These are phyloP conservation scores for Hyphodiscus sp. DNA, from an alignment of 2,329 filamentous ascomycete species.

Conservation along the genomic window DNA sequence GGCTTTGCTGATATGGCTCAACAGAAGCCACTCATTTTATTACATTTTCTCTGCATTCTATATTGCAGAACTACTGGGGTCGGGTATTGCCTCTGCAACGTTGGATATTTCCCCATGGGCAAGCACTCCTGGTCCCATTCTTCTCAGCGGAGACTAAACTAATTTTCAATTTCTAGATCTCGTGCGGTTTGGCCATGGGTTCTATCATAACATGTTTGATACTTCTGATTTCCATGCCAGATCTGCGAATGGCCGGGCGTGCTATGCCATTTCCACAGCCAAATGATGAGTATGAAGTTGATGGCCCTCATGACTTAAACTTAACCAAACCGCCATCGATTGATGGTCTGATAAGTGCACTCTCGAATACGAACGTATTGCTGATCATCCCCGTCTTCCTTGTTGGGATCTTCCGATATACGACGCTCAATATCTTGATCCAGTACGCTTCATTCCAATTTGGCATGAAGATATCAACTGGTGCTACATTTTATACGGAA, in stretches of 20 bases:
- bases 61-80: conserved; percentile 26
- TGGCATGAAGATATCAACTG: conserved; percentile 21
- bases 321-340: conserved; percentile 2
- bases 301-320: not conserved
- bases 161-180: conserved; percentile 11
- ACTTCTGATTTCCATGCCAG: conserved; percentile 21
- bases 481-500: conserved; percentile 27
- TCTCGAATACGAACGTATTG: conserved; percentile 17
- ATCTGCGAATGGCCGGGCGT: conserved; percentile 1
- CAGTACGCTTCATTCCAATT: conserved; percentile 29
- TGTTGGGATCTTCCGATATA: conserved; percentile 26
- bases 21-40: conserved; percentile 27
- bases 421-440: conserved; percentile 26
- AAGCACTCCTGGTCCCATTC: too few species aligned
- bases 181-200: conserved; percentile 21
- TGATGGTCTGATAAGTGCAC: conserved; percentile 4
- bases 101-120: conserved; percentile 26
- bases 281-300: not conserved
- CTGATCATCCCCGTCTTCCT: conserved; percentile 26
- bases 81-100: conserved; percentile 23
- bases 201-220: conserved; percentile 18
- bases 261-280: not conserved
- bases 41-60: conserved; percentile 30
- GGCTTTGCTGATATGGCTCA: not conserved
- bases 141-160: too few species aligned